Evolutionary conservation across 352 stramenopile species (phyloP).

Genomic region (Paralagenidium karlingii): DNA sequence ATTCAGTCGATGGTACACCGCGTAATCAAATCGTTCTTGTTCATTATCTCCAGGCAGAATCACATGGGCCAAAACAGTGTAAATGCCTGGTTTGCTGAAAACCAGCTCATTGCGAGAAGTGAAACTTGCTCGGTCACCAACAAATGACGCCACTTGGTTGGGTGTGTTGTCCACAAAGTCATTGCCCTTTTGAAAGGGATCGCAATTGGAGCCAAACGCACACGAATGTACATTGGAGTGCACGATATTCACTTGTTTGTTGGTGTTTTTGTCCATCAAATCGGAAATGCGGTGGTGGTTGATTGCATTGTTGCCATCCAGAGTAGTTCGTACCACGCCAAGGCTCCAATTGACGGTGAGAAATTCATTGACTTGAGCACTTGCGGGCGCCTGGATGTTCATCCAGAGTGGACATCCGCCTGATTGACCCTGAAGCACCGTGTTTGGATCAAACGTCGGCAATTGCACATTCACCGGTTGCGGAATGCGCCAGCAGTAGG

Average conservation of each 20-base stretch:
- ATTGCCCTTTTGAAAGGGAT: slow-evolving; percentile 11
- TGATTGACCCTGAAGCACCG: slow-evolving; percentile 4
- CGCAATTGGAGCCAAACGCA: slow-evolving; percentile 13
- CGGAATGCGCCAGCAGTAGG: slow-evolving; percentile 21
- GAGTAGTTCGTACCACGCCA: slow-evolving; percentile 5
- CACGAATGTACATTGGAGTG: slow-evolving; percentile 15
- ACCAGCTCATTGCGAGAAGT: slow-evolving; percentile 9
- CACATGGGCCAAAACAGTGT: slow-evolving; percentile 17
- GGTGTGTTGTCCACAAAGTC: slow-evolving; percentile 9
- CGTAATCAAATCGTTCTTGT: slow-evolving; percentile 13
- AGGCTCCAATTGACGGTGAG: slow-evolving; percentile 12
- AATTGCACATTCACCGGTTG: slow-evolving; percentile 3
- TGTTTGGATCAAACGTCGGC: slow-evolving; percentile 1
- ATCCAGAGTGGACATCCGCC: slow-evolving; percentile 12
- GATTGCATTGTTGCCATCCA: slow-evolving; percentile 7
- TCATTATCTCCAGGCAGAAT: slow-evolving; percentile 7
- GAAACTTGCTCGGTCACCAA: slow-evolving; percentile 5
- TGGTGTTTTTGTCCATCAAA: slow-evolving; percentile 3
- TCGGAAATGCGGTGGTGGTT: slow-evolving; percentile 1
- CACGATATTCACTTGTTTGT: slow-evolving; percentile 8
- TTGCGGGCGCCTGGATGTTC: slow-evolving; percentile 3
- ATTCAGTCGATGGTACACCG: slow-evolving; percentile 13
- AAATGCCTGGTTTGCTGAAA: slow-evolving; percentile 7
- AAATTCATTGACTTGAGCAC: slow-evolving; percentile 4
- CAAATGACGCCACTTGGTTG: slow-evolving; percentile 12